phyloP scores from a whole-genome alignment of 805 yeast genomes.

The Sporopachydermia lactativora region DNA sequence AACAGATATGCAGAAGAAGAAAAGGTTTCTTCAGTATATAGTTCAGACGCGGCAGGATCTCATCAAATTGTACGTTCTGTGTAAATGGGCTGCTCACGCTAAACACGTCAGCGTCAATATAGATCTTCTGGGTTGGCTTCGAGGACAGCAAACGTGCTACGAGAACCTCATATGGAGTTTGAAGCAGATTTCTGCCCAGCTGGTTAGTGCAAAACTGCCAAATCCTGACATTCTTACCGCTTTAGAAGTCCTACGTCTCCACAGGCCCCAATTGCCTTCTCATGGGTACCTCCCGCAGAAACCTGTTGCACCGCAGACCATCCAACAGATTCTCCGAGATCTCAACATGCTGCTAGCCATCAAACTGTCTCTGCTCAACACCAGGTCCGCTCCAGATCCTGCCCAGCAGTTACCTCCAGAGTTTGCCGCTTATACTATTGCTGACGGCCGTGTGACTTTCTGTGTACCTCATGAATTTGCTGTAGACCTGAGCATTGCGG shows the following conservation, averaged over 20 bases:
- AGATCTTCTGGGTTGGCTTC: constrained; percentile 78
- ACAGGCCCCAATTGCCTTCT: constrained; percentile 61
- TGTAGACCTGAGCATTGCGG: constrained; percentile 65
- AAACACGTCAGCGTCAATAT: constrained; percentile 61
- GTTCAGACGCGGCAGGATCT: constrained; percentile 71
- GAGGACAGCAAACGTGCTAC: constrained; percentile 62
- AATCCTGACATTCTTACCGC: constrained; percentile 85
- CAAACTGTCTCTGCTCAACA: constrained; percentile 51
- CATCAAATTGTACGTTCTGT: constrained; percentile 68
- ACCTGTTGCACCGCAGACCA: constrained; percentile 37
- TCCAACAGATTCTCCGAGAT: constrained; percentile 47
- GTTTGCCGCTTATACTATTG: constrained; percentile 48
- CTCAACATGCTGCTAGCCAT: constrained; percentile 62
- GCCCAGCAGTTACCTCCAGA: constrained; percentile 35
- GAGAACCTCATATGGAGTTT: constrained; percentile 50
- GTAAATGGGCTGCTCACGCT: constrained; percentile 76
- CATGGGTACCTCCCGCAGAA: constrained; percentile 39
- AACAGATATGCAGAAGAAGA: constrained; percentile 50
- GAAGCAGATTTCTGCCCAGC: constrained; percentile 51
- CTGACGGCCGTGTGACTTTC: constrained; percentile 66
- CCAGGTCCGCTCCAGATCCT: constrained; percentile 7
- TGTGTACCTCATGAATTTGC: constrained; percentile 51
- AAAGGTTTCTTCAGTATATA: constrained; percentile 49
- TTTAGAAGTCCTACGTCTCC: constrained; percentile 65
- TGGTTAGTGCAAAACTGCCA: constrained; percentile 81